These are phyloP conservation scores for Saksenaea vasiformis DNA, from an alignment of 371 early-diverging fungal genomes.

Conservation along the genomic window DNA sequence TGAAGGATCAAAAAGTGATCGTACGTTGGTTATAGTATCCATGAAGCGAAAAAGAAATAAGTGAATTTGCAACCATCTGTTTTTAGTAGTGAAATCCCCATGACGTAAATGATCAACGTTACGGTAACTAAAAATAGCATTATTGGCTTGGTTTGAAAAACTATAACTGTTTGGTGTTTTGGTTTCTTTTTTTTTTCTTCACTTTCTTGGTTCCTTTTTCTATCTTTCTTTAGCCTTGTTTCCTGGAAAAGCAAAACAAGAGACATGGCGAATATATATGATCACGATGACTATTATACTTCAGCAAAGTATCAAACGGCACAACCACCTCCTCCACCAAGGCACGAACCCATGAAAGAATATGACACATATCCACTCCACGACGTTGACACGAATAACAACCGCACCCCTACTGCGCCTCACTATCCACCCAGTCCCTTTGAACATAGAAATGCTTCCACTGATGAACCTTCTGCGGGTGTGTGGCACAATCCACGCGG, in stretches of 20 bases:
- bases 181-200: slow-evolving; percentile 2
- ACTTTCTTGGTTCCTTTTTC: background rate
- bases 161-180: background rate
- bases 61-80: too few relatives aligned
- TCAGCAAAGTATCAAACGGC: background rate
- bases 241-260: background rate
- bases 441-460: slow-evolving; percentile 9
- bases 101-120: background rate
- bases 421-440: slow-evolving; percentile 18
- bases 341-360: slow-evolving; percentile 1
- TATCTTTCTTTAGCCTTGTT: background rate
- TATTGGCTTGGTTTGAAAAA: slow-evolving; percentile 1
- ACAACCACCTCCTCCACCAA: slow-evolving; percentile 11
- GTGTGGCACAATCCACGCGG: slow-evolving; percentile 17
- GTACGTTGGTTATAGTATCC: background rate
- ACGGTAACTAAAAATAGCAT: background rate
- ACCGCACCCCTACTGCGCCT: background rate
- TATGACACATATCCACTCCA: background rate
- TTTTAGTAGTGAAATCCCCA: too few relatives aligned
- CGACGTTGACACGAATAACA: background rate
- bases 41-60: background rate
- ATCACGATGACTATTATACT: background rate
- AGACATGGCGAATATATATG: background rate
- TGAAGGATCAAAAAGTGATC: background rate
- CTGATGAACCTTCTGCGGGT: slow-evolving; percentile 10